Evolutionary conservation across 1,284 basidiomycete species (phyloP).

Genomic region (Malassezia sympodialis): DNA sequence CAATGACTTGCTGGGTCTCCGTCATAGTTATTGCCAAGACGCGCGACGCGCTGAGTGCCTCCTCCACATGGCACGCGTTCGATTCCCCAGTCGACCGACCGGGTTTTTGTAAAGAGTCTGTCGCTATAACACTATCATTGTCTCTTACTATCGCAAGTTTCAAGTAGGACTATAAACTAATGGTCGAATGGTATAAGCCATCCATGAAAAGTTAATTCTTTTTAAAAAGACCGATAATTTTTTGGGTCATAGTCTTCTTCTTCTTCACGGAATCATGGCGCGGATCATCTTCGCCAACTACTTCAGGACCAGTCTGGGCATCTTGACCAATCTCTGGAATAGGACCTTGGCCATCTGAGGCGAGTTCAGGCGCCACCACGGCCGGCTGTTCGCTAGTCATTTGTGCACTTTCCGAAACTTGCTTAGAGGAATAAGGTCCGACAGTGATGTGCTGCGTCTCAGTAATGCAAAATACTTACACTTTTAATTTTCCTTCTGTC

Average conservation of each 20-base stretch:
- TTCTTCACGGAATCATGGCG: slow-evolving; percentile 4
- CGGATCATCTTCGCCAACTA: slow-evolving; percentile 16
- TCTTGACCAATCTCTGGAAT: slow-evolving; percentile 11
- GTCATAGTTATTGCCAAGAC: background rate
- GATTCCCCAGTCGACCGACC: background rate
- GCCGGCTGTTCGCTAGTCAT: slow-evolving; percentile 15
- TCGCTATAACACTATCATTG: background rate
- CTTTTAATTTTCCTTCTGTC: slow-evolving; percentile 7
- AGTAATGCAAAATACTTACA: background rate
- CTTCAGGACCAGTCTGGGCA: slow-evolving; percentile 15
- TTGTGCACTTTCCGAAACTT: slow-evolving; percentile 15
- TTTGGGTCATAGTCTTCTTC: slow-evolving; percentile 3
- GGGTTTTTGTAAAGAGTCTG: too few relatives aligned
- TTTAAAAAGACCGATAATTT: background rate
- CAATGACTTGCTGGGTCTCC: background rate
- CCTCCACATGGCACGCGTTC: background rate
- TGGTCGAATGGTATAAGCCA: background rate
- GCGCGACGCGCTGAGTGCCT: background rate
- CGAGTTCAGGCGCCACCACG: slow-evolving; percentile 16
- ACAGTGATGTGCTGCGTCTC: slow-evolving; percentile 14
- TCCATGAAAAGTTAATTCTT: background rate
- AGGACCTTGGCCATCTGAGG: background rate
- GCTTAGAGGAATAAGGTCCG: slow-evolving; percentile 9
- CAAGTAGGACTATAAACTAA: background rate
- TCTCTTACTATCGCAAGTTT: too few relatives aligned